Evolutionary conservation across 228 moss, liverwort and hornwort genomes (phyloP).

Genomic region (Sphagnum magellanicum): DNA sequence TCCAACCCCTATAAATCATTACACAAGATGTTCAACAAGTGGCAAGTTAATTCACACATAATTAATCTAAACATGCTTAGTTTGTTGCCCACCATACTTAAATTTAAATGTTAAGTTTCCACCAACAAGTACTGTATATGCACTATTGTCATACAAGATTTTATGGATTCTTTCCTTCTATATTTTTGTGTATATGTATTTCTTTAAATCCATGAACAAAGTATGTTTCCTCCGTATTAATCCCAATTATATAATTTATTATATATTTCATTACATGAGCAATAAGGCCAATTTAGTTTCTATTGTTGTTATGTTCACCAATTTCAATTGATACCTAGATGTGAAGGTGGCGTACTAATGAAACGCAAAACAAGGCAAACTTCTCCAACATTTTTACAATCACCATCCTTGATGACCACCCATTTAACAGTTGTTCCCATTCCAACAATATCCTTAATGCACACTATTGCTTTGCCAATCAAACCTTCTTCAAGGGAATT

Average conservation of each 20-base stretch:
- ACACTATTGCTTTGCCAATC: constrained; percentile 9
- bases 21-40: not conserved
- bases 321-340: no score
- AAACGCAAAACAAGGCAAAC: constrained; percentile 9
- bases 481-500: not conserved
- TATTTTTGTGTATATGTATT: not conserved
- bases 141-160: no score
- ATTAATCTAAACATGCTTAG: no score
- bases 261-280: not conserved
- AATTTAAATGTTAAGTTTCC: no score
- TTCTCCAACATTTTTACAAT: constrained; percentile 3
- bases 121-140: no score
- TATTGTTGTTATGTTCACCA: not conserved
- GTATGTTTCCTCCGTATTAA: not conserved
- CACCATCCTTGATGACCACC: constrained; percentile 3
- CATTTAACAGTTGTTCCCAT: constrained; percentile 6
- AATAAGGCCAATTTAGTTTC: not conserved
- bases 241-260: not conserved
- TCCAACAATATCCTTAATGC: constrained; percentile 3
- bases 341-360: not conserved
- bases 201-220: not conserved
- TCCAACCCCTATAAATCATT: not conserved
- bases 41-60: no score
- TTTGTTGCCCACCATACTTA: no score
- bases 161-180: no score